Conservation (phyloP, 192 early-diverging fungal species). For the Coemansia reversa region DNA sequence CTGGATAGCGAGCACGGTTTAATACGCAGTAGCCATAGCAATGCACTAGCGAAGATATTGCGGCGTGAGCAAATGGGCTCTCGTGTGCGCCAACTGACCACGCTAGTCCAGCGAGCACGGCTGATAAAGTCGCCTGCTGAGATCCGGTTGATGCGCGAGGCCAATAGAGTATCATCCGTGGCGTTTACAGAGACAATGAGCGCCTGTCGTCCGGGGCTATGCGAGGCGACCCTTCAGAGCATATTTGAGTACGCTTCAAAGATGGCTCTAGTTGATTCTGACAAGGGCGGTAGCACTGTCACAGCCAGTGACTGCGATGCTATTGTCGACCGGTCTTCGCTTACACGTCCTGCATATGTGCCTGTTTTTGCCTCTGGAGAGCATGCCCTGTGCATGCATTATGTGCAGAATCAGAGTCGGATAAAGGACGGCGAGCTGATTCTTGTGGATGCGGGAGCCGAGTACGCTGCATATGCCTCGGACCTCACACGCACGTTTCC, state of each 20-base stretch:
- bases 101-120: slow-evolving; percentile 70
- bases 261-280: slow-evolving; percentile 17
- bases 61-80: slow-evolving; percentile 23
- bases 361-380: slow-evolving; percentile 92
- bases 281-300: slow-evolving; percentile 22
- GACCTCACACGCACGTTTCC: slow-evolving; percentile 96
- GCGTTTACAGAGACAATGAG: slow-evolving; percentile 81
- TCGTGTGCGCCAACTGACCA: slow-evolving; percentile 54
- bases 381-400: slow-evolving; percentile 92
- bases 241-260: slow-evolving; percentile 72
- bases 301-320: slow-evolving; percentile 54
- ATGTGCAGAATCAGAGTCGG: slow-evolving; percentile 77
- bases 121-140: slow-evolving; percentile 79
- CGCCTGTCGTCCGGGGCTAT: slow-evolving; percentile 64
- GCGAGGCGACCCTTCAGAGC: slow-evolving; percentile 75
- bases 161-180: slow-evolving; percentile 73
- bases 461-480: slow-evolving; percentile 84
- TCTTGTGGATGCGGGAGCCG: slow-evolving; percentile 88
- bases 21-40: slow-evolving; percentile 28
- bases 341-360: slow-evolving; percentile 77
- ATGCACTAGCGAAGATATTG: slow-evolving; percentile 12
- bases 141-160: slow-evolving; percentile 72
- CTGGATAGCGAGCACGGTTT: slow-evolving; percentile 29
- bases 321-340: slow-evolving; percentile 22
- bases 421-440: slow-evolving; percentile 76